Conservation (phyloP, 352 stramenopile species). For the Pythium vanterpoolii region DNA sequence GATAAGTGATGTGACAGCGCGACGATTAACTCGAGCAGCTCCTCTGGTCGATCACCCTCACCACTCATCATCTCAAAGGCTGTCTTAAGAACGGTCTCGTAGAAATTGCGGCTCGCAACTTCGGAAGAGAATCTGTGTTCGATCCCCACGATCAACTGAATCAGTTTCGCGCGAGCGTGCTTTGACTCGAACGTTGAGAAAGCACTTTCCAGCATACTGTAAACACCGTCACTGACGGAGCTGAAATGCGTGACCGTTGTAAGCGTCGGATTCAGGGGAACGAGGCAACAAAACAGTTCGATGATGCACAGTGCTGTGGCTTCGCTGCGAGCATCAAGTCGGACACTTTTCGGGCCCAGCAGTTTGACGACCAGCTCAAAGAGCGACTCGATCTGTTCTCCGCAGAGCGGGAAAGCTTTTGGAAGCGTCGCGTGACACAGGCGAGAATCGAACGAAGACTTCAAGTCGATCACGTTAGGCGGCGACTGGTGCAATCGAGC, state of each 20-base stretch:
- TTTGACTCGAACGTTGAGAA: background rate
- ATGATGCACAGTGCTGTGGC: background rate
- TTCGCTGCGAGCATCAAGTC: background rate
- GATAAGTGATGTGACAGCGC: background rate
- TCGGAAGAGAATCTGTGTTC: background rate
- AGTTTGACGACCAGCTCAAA: background rate
- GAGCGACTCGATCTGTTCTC: background rate
- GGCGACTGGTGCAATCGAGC: slow-evolving; percentile 6
- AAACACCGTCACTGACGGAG: background rate
- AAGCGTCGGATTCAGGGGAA: slow-evolving; percentile 3
- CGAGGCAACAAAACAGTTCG: slow-evolving; percentile 17
- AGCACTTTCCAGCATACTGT: background rate
- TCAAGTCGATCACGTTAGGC: background rate
- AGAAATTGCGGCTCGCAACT: background rate
- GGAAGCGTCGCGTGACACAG: slow-evolving; percentile 15
- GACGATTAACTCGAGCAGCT: slow-evolving; percentile 7
- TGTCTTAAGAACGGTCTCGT: background rate
- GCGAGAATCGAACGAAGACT: slow-evolving; percentile 15
- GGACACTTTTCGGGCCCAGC: background rate
- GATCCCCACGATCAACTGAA: background rate
- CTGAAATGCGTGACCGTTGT: background rate
- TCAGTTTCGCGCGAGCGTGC: background rate
- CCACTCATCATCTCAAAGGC: background rate
- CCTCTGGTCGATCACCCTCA: background rate
- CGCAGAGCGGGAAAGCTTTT: background rate